These are phyloP conservation scores for Penicillium sp. DNA, from an alignment of 2,329 filamentous ascomycete genomes.

Conservation along the genomic window DNA sequence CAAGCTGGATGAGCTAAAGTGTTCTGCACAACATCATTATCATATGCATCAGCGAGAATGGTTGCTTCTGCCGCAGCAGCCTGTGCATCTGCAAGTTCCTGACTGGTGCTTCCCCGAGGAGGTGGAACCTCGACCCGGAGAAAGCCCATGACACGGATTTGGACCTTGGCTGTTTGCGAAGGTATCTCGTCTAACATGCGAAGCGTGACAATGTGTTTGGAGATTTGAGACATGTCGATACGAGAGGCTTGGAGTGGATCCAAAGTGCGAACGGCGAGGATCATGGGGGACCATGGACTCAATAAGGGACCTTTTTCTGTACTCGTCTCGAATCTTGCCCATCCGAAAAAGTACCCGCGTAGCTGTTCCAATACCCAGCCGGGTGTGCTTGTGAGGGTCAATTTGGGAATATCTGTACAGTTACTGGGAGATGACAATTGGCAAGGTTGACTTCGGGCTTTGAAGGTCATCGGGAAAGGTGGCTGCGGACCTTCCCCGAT, in stretches of 20 bases:
- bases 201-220: constrained; percentile 52
- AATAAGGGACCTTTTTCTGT: constrained; percentile 38
- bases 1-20: constrained; percentile 46
- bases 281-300: constrained; percentile 60
- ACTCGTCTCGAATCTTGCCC: constrained; percentile 53
- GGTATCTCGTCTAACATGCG: constrained; percentile 34
- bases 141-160: constrained; percentile 65
- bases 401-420: constrained; percentile 59
- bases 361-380: constrained; percentile 60
- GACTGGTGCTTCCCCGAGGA: constrained; percentile 15
- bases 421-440: constrained; percentile 38
- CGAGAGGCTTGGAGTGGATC: constrained; percentile 54
- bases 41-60: constrained; percentile 43
- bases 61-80: constrained; percentile 40
- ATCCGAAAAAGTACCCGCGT: constrained; percentile 67
- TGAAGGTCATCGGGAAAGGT: constrained; percentile 37
- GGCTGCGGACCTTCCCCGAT: constrained; percentile 37
- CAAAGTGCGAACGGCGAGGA: constrained; percentile 56
- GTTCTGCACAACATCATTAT: constrained; percentile 41
- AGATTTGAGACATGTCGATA: constrained; percentile 54
- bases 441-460: constrained; percentile 19
- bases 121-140: constrained; percentile 49
- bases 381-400: constrained; percentile 58
- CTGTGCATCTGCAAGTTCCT: constrained; percentile 40
- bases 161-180: constrained; percentile 45